Base-by-base conservation (phyloP, 371 early-diverging fungal genomes). In the Mucor plumbeus region DNA sequence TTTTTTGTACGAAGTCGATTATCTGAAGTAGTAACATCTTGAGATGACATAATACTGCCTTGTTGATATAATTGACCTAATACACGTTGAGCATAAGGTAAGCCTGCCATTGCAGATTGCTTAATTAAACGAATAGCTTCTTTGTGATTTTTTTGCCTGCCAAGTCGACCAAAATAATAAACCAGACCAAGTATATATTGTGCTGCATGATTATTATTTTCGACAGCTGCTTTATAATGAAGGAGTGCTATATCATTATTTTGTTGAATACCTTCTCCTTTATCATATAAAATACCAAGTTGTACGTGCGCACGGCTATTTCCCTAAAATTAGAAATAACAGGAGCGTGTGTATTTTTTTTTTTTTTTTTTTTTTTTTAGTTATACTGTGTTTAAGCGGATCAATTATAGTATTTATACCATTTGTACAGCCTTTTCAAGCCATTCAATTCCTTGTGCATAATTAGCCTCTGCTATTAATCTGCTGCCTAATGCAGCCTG, bases 401-500 rank as follows among this genome's bases (percentile, higher is more conserved):
- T n/a, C 11, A n/a, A 10, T 15, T 7, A 11, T 5, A 17, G 7
- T 11, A 55, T 55, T 72, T 75, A 38, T 38, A 80, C 83, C 76
- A 59, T 65, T 59, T 75, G 67, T 19, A 70, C 69, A 15, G 84
- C 76, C 40, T 72, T 76, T 58, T 79, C 76, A 15, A 83, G 65
- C 84, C 84, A 83, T 59, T 71, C 47, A 31, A 76, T 64, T 4
- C 80, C 84, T 63, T 78, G 54, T 31, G 57, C 60, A 65, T 73
- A 67, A n/a, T 69, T 61, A 11, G 44, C 43, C 13, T 75, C 67
- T 15, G 77, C 74, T 21, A 79, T 63, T 14, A 76, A 64, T 53
- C 74, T 63, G 55, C 72, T 70, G 17, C 84, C 84, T 19, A 83
- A 73, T 33, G 84, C 81, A 63, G 81, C 78, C 56, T 83, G 84